Base-by-base conservation (phyloP, 148 eudicot species). In the Selenicereus undatus region DNA sequence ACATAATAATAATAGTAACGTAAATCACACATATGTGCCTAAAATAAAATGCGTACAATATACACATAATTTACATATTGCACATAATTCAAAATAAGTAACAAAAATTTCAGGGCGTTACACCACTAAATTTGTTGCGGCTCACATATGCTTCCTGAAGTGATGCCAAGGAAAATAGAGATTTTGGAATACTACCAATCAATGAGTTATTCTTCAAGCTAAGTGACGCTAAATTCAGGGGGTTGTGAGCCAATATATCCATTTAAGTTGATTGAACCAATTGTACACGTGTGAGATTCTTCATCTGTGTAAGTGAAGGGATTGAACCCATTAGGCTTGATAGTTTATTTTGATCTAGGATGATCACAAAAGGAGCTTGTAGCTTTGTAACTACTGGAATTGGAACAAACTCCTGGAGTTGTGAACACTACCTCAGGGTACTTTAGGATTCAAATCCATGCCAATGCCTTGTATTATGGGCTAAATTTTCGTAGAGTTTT, bases 121-220 rank as follows among this genome's bases (percentile, higher is more conserved):
- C n/a, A n/a, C n/a, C n/a, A 45, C 69, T 84, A 48, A 89, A 82
- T 71, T 89, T 86, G 60, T 89, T 86, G 35, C 81, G n/a, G 42
- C 73, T 58, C 76, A 89, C 81, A 22, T 20, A 11, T 36, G 84
- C 11, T 14, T 21, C 18, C 24, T 62, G 3, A 10, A 87, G 62
- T 27, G 78, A 74, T 75, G 82, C 85, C 16, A 58, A 27, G 0
- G 72, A 43, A 65, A 87, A 85, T 39, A 86, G 51, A 16, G 86
- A 84, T 3, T 26, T 17, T 0, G 93, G 93, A 70, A 92, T 85
- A 62, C 81, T 82, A 26, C 93, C 97, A 69, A 11, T 73, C 27
- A 92, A 76, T 5, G 78, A 79, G 76, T 91, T 92, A 51, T 32
- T 9, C 1, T 51, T 68, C 36, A 58, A 81, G 8, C n/a, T 8